Percentiles rank a stretch among this genome's conserved stretches.
These are phyloP conservation scores for Sophora flavescens DNA, from an alignment of 306 rosid genomes.

Conservation along the genomic window DNA sequence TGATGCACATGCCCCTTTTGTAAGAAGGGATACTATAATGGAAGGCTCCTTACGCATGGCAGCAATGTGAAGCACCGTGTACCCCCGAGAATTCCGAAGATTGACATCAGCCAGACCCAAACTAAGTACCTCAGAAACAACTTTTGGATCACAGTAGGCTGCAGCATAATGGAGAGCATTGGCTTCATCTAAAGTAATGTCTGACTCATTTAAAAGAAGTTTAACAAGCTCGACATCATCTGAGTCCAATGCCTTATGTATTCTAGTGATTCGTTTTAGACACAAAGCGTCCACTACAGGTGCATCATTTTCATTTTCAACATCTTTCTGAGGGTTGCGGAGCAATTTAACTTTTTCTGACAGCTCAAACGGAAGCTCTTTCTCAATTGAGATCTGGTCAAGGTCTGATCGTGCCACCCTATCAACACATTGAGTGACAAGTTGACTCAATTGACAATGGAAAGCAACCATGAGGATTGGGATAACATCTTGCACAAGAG, in stretches of 20 bases:
- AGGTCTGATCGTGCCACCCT: conserved; percentile 83
- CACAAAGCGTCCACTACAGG: conserved; percentile 49
- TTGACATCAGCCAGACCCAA: conserved; percentile 70
- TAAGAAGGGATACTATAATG: conserved; percentile 73
- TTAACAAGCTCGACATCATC: conserved; percentile 92
- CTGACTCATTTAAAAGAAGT: conserved; percentile 78
- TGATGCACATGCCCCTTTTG: conserved; percentile 75
- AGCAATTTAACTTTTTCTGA: conserved; percentile 58
- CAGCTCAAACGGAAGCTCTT: conserved; percentile 79
- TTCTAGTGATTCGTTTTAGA: conserved; percentile 74
- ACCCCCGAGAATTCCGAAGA: conserved; percentile 73
- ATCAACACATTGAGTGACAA: conserved; percentile 67
- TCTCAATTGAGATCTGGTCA: conserved; percentile 70
- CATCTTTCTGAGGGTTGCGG: conserved; percentile 53
- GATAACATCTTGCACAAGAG: conserved; percentile 83
- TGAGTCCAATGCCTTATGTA: conserved; percentile 85
- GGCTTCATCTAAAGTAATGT: conserved; percentile 76
- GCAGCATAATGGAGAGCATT: conserved; percentile 88
- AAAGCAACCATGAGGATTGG: conserved; percentile 76
- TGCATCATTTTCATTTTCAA: conserved; percentile 47
- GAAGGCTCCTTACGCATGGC: conserved; percentile 93
- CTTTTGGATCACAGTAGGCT: conserved; percentile 96
- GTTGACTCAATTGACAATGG: conserved; percentile 78
- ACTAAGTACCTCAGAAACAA: conserved; percentile 82
- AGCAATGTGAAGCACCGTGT: conserved; percentile 87